Conservation (phyloP, 1,284 basidiomycete species). For the Rhodotorula mucilaginosa region DNA sequence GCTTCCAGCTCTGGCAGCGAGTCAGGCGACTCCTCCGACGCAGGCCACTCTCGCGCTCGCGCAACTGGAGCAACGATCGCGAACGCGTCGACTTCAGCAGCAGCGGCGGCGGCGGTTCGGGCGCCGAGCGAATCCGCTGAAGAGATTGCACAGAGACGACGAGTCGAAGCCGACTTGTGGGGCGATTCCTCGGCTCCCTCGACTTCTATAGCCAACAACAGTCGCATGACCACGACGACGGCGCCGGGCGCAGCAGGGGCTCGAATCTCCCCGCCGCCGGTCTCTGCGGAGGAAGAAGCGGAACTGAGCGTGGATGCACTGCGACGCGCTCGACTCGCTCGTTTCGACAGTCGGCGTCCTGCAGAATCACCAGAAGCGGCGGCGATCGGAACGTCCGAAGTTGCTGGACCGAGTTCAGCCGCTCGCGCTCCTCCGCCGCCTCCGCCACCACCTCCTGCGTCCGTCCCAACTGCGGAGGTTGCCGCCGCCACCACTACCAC, state of each 20-base stretch:
- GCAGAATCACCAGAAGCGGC: neutral
- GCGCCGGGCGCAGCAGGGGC: neutral
- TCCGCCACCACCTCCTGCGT: neutral
- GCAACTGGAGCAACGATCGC: neutral
- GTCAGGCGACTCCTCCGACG: conserved; percentile 1
- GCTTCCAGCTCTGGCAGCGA: neutral
- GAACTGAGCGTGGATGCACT: conserved; percentile 6
- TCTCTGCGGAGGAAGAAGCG: neutral
- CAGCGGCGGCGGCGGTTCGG: neutral
- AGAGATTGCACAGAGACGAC: neutral
- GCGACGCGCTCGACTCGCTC: conserved; percentile 15
- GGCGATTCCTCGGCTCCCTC: neutral
- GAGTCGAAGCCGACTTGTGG: conserved; percentile 13
- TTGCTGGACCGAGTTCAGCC: neutral
- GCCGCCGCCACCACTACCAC: neutral
- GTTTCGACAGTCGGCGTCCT: conserved; percentile 7
- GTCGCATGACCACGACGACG: neutral
- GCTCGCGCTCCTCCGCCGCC: neutral
- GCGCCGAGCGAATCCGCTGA: neutral
- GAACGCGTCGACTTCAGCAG: neutral
- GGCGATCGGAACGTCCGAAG: neutral
- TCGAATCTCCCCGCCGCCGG: neutral
- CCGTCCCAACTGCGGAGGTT: neutral
- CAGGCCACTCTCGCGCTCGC: conserved; percentile 4
- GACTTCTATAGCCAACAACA: neutral